Percentiles rank a stretch among this genome's conserved stretches.
Conservation (phyloP, 2,329 filamentous ascomycete genomes). For the Kalaharituber pfeilii region DNA sequence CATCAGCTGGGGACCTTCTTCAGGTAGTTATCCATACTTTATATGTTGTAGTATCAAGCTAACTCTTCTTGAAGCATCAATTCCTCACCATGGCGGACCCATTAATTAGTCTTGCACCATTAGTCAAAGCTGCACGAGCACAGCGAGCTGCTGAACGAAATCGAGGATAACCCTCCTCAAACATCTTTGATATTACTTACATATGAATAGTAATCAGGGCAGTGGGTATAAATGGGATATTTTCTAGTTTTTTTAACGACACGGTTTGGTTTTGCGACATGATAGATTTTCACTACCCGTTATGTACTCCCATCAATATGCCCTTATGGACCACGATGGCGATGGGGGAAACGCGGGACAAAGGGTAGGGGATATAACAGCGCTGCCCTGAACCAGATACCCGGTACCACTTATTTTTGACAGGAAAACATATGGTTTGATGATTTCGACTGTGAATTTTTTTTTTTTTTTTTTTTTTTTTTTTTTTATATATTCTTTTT, state of each 20-base stretch:
- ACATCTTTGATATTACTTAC: not conserved
- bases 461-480: too few species aligned
- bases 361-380: not conserved
- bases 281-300: not conserved
- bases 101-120: conserved; percentile 58
- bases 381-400: too few species aligned
- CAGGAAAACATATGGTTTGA: too few species aligned
- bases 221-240: conserved; percentile 3
- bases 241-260: conserved; percentile 5
- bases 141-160: conserved; percentile 57
- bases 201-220: conserved; percentile 10
- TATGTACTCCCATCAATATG: not conserved
- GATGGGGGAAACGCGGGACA: not conserved
- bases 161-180: conserved; percentile 3
- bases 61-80: conserved; percentile 43
- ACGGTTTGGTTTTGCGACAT: not conserved
- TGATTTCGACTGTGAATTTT: too few species aligned
- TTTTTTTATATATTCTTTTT: too few species aligned
- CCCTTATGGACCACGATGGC: not conserved
- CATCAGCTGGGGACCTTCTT: conserved; percentile 82
- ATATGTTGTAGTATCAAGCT: conserved; percentile 12
- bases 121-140: conserved; percentile 70
- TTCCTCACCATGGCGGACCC: conserved; percentile 66
- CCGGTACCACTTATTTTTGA: too few species aligned
- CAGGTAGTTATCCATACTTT: conserved; percentile 44